Evolutionary conservation across 2,329 filamentous ascomycete genomes (phyloP), one percentile per base, ranked within the genome.

Genomic region (Aspergillus niger): DNA sequence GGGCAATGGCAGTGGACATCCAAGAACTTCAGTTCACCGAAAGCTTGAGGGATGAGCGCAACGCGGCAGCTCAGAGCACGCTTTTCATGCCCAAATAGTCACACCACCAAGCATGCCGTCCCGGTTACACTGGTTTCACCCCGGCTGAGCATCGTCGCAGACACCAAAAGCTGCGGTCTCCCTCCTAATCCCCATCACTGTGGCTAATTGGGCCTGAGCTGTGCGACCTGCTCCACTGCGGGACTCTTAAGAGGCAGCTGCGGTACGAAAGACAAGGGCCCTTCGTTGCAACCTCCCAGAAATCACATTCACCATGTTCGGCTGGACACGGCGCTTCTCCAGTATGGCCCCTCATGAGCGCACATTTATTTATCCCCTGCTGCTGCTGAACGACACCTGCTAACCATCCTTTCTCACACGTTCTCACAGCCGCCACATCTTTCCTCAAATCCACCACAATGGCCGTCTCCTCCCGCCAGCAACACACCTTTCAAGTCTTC

Each of bases 401-500:
- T 66, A 39, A 59, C 44, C 10, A 41, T 11, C 47, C 47, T 30
- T 24, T 32, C 24, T 30, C 53, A 36, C 32, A 6, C 10, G 5
- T 36, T 30, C 26, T 41, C 51, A 65, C 47, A 65, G 65, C 66
- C 51, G 67, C 69, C 51, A 67, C 69, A n/a, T 67, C 67, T 44
- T 61, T 69, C 20, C 60, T 72, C 56, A 65, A 66, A 48, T 62
- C 66, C 55, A 26, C 60, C 22, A 6, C 32, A 49, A 55, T 57
- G 26, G n/a, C 53, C 26, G 17, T 51, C 26, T 43, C 58, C 28
- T 55, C 49, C 26, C 20, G 32, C 57, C 62, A 55, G 28, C 49
- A 59, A 10, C 59, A 66, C 57, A 69, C 75, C 20, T 76, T 78
- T 63, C 67, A 76, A 61, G 72, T 97, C 69, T 90, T 96, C 74